phyloP scores from a whole-genome alignment of 192 early-diverging fungal genomes.

The Ambispora gerdemannii region DNA sequence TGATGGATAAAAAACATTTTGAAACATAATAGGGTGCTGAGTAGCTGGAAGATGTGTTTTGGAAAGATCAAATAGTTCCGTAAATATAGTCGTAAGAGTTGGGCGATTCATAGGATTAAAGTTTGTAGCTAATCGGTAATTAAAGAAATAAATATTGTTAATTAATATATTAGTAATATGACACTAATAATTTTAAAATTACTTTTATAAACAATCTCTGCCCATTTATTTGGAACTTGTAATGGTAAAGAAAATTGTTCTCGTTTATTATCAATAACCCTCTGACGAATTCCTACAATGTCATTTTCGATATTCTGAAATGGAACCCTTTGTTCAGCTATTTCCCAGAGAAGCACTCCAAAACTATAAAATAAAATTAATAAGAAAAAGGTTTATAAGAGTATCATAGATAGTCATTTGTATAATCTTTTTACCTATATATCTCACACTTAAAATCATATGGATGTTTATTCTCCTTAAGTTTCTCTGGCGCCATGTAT shows the following conservation, averaged over 20 bases:
- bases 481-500: slow-evolving; percentile 21
- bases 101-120: slow-evolving; percentile 3
- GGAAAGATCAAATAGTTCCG: slow-evolving; percentile 5
- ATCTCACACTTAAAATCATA: slow-evolving; percentile 20
- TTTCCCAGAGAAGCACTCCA: slow-evolving; percentile 27
- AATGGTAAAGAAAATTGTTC: background rate
- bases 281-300: slow-evolving; percentile 14
- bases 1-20: background rate
- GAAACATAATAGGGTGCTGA: background rate
- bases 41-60: slow-evolving; percentile 3
- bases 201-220: slow-evolving; percentile 10
- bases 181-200: background rate
- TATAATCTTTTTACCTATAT: slow-evolving; percentile 1
- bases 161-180: background rate
- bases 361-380: slow-evolving; percentile 21
- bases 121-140: background rate
- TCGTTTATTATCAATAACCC: background rate
- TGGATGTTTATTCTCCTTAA: background rate
- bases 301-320: slow-evolving; percentile 12
- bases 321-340: slow-evolving; percentile 20
- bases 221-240: background rate
- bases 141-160: background rate
- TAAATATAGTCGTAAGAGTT: slow-evolving; percentile 14
- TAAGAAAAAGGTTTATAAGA: background rate
- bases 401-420: background rate